Evolutionary conservation across 2,329 filamentous ascomycete genomes (phyloP), one percentile per base, ranked within the genome.

Genomic region (Colletotrichum somersetense): DNA sequence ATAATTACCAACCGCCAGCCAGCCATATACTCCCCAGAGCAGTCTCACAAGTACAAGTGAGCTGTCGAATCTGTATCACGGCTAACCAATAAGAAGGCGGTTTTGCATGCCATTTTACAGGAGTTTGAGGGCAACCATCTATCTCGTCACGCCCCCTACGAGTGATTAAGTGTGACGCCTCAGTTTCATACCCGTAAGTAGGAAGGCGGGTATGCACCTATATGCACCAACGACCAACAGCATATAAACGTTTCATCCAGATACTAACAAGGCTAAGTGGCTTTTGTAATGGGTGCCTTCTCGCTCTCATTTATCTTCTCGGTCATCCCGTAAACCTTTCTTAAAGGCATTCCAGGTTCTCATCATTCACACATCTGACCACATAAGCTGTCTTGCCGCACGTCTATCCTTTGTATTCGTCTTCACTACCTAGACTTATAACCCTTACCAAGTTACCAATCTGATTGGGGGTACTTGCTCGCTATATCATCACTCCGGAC

Each of bases 191-290:
- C 46, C 46, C 46, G 20, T 4, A 50, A 23, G n/a, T 12, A 23
- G 46, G 10, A 50, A 50, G n/a, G 20, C 23, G 44, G 18, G 18
- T 14, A 23, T 26, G n/a, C n/a, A 7, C n/a, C 3, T 5, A 50
- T 50, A 50, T 50, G 48, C 48, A 50, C 48, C 14, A 26, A 33
- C 30, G 20, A 38, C 57, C 42, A 46, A 61, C 52, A 35, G 52
- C 52, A 55, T 55, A 35, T 3, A 35, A 30, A 55, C 12, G 26
- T 35, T 35, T 10, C 52, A 55, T 35, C 16, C 14, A 35, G 14
- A 33, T 20, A 10, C 26, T 10, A 55, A 35, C 18, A 10, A 35
- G 52, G 52, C 10, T 55, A 55, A 35, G 6, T 8, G 6, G 52
- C 2, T 35, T 35, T 6, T 35, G 5, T 35, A 1, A 20, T 10